Percentiles rank a stretch among this genome's conserved stretches.
phyloP scores from a whole-genome alignment of 768 basidiomycete genomes.

The Mrakia blollopis region DNA sequence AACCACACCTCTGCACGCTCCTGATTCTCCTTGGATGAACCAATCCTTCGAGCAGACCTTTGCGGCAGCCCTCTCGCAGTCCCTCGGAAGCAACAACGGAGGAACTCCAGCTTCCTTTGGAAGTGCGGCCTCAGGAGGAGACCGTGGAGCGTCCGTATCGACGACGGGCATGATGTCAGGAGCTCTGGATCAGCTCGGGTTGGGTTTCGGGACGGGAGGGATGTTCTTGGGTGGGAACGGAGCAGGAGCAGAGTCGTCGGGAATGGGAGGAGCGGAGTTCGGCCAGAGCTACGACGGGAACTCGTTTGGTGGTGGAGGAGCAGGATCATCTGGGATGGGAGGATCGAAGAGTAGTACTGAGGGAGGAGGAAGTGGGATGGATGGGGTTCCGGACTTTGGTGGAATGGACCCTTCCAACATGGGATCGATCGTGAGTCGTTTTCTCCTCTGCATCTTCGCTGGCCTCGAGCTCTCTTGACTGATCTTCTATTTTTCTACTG shows the following conservation, averaged over 20 bases:
- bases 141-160: too few species aligned
- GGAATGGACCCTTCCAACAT: slow-evolving; percentile 5
- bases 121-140: neutral
- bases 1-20: slow-evolving; percentile 2
- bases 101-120: neutral
- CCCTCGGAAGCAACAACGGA: slow-evolving; percentile 2
- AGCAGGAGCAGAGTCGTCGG: neutral
- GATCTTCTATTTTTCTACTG: neutral
- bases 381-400: neutral
- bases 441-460: neutral
- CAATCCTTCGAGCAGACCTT: slow-evolving; percentile 13
- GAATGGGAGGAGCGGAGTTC: neutral
- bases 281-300: neutral
- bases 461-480: neutral
- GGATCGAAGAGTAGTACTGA: neutral
- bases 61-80: slow-evolving; percentile 10
- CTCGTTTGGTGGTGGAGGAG: neutral
- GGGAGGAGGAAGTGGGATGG: neutral
- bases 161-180: neutral
- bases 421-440: neutral
- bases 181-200: neutral
- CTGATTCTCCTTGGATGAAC: neutral
- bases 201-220: neutral
- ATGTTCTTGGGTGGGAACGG: neutral
- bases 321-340: neutral